Base-by-base conservation (phyloP, 108 stramenopile species). In the Mayamaea pseudoterrestris region DNA sequence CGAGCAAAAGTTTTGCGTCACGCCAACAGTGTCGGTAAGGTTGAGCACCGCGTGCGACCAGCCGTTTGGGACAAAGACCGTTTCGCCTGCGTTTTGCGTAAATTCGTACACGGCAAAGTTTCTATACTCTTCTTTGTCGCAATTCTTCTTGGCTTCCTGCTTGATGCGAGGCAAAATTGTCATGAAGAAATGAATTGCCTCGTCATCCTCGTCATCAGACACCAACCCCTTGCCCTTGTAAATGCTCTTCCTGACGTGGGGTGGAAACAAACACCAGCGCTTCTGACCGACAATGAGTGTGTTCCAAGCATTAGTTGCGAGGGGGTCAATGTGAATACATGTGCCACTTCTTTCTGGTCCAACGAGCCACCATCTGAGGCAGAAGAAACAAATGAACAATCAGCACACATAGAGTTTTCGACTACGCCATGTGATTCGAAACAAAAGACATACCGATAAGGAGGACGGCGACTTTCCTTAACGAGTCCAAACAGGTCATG, bases 41-140 rank as follows among this genome's bases (percentile, higher is more conserved):
- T 99, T 99, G 41, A 98, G 44, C 5, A 99, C 98, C 0, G 93
- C 96, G 51, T 99, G 98, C 94, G 94, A 96, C 96, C 96, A 99
- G 2, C 95, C 96, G 21, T 83, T 66, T 5, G 98, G 98, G 8
- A 99, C 74, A 53, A 74, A 99, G 18, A 97, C 73, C 0, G 95
- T 98, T 57, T 99, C 98, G 9, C 96, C 96, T 6, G 93, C 72
- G 51, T 91, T 61, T 58, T 99, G 98, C 0, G 96, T 94, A 65
- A 95, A 98, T 66, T 97, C 94, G 56, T 79, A 87, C 35, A 84
- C 91, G 41, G 67, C 69, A 70, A 87, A 83, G 53, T 80, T 55
- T 35, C 58, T 47, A 41, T 84, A 84, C 23, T 70, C 66, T 55
- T 35, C 61, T 58, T 30, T 55, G 51, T 25, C 53, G 29, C 28